Percentiles rank a stretch among this genome's conserved stretches.
phyloP scores from a whole-genome alignment of 31 red algal genomes.

The Odonthalia washingtoniensis region DNA sequence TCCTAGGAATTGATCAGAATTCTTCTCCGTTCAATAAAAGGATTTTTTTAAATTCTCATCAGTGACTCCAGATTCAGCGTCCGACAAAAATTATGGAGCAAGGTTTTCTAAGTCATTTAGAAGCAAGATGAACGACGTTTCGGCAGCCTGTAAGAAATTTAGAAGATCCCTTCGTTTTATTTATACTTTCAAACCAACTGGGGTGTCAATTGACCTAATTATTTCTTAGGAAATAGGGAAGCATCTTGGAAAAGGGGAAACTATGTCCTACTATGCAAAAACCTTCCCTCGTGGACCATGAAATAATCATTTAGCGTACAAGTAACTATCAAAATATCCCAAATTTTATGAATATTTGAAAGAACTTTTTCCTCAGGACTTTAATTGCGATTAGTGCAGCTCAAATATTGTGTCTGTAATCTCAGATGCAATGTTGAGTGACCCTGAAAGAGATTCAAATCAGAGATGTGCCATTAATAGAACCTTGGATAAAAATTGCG shows the following conservation, averaged over 20 bases:
- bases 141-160: not conserved
- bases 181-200: not conserved
- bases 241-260: not conserved
- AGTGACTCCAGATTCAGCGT: not conserved
- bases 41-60: not conserved
- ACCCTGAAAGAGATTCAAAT: not conserved
- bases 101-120: not conserved
- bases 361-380: not conserved
- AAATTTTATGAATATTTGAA: not conserved
- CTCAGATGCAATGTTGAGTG: not conserved
- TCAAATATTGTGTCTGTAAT: not conserved
- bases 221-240: not conserved
- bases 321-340: not conserved
- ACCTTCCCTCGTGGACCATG: not conserved
- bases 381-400: not conserved
- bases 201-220: not conserved
- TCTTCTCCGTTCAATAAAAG: not conserved
- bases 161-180: not conserved
- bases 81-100: not conserved
- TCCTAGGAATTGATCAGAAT: not conserved
- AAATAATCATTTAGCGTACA: too few species aligned
- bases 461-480: not conserved
- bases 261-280: not conserved
- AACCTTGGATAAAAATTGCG: not conserved
- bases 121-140: not conserved